Base-by-base conservation (phyloP, 768 basidiomycete genomes). In the Kwoniella sp. region DNA sequence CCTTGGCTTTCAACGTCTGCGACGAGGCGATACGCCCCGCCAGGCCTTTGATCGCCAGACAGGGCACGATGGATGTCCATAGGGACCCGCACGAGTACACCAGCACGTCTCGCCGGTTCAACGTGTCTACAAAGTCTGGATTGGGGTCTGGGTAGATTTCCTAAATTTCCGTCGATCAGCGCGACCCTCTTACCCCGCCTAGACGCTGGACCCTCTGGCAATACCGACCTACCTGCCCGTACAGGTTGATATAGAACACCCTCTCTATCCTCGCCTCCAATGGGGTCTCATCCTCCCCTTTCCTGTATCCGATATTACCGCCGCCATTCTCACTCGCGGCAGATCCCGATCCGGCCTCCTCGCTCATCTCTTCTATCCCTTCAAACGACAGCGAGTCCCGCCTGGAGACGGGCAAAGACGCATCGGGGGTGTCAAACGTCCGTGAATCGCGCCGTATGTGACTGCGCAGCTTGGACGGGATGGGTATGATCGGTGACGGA, bases 41-140 rank as follows among this genome's bases (percentile, higher is more conserved):
- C 11, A 93, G 84, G 1, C 88, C 88, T 48, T 83, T 82, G 25
- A 96, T 75, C 1, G 89, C 87, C 22, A 96, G 79, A 72, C 91
- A 93, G 0, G 91, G 91, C n/a, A 91, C 84, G 54, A 95, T 87
- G 62, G 87, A 88, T 12, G 91, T 96, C 89, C 89, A 96, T 7
- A 96, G 77, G 1, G 90, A 93, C 5, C 91, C 91, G 67, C 90
- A 91, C 3, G 89, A 91, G 70, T 93, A 95, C 2, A 96, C 83
- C 25, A 96, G 76, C 2, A 86, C 77, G 57, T 87, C 82, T 50
- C 80, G 80, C 26, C 78, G 75, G 3, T 75, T 73, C 9, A 93
- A 76, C 45, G 81, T 80, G 11, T 80, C 73, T 43, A 96, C 67
- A 66, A 84, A 89, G 36, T 87, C 87, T 1, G 84, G 81, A 70